Conservation (phyloP, 192 early-diverging fungal species). For the Linnemannia hyalina region DNA sequence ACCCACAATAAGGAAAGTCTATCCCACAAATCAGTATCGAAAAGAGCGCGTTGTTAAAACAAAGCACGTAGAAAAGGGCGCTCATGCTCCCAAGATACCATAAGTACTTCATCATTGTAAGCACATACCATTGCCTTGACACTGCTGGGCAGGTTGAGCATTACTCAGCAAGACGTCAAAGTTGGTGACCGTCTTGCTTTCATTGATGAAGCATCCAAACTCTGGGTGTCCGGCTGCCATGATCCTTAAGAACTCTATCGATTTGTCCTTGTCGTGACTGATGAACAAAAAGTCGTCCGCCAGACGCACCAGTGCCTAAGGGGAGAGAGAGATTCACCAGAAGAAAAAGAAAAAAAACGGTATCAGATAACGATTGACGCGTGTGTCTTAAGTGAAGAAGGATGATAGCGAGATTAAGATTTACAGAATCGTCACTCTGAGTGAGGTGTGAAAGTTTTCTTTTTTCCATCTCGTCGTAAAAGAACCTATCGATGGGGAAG, state of each 20-base stretch:
- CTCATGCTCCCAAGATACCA: neutral
- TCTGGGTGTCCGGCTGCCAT: conserved; percentile 73
- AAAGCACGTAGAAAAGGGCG: neutral
- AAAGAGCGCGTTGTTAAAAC: neutral
- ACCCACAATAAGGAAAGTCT: conserved; percentile 90
- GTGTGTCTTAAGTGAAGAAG: neutral
- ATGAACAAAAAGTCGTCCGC: conserved; percentile 91
- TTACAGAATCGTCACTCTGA: conserved; percentile 61
- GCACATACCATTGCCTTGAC: conserved; percentile 33
- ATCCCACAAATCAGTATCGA: neutral
- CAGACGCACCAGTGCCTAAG: conserved; percentile 75
- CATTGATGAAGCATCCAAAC: conserved; percentile 84
- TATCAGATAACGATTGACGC: neutral
- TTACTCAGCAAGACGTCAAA: conserved; percentile 69
- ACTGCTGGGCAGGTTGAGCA: conserved; percentile 26
- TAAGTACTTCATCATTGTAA: neutral
- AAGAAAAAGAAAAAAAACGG: neutral
- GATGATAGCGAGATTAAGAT: neutral
- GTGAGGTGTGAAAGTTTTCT: conserved; percentile 62
- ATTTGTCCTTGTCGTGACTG: conserved; percentile 65
- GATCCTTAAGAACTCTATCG: conserved; percentile 63
- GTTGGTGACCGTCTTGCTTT: conserved; percentile 83
- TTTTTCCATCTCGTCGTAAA: conserved; percentile 82
- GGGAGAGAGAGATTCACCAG: no score
- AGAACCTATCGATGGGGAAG: conserved; percentile 63